These are phyloP conservation scores for Mesembryanthemum crystallinum DNA, from an alignment of 148 eudicot species.

Conservation along the genomic window DNA sequence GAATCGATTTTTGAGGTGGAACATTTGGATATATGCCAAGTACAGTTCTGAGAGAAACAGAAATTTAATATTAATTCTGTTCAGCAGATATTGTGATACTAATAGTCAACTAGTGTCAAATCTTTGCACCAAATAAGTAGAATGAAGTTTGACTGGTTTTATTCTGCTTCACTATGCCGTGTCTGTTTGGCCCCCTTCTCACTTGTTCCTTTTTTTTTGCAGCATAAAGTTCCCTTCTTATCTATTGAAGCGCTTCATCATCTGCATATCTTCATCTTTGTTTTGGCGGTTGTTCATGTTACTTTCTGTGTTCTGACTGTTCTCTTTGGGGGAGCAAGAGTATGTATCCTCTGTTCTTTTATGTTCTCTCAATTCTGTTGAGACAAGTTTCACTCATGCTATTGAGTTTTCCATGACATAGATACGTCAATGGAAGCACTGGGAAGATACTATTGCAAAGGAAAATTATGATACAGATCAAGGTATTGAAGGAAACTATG, in stretches of 20 bases:
- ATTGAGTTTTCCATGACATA: slow-evolving; percentile 23
- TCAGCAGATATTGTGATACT: background rate
- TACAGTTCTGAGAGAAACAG: background rate
- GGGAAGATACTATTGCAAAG: slow-evolving; percentile 69
- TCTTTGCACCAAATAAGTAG: background rate
- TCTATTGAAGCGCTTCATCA: slow-evolving; percentile 81
- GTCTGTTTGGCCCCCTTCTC: background rate
- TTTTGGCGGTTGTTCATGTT: slow-evolving; percentile 75
- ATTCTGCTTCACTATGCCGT: background rate
- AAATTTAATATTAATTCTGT: background rate
- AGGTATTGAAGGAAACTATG: slow-evolving; percentile 34
- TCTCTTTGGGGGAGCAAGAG: slow-evolving; percentile 68
- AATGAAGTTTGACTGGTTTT: background rate
- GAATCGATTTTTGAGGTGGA: background rate
- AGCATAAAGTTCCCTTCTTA: slow-evolving; percentile 70
- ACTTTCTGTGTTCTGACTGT: slow-evolving; percentile 72
- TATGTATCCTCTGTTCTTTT: slow-evolving; percentile 27
- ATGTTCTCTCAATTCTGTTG: background rate
- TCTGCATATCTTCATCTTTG: slow-evolving; percentile 90
- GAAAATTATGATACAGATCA: slow-evolving; percentile 46
- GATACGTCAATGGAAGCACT: slow-evolving; percentile 87
- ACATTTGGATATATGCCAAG: background rate
- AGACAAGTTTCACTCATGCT: slow-evolving; percentile 2
- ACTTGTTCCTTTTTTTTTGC: slow-evolving; percentile 1
- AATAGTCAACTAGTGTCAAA: background rate